Base-by-base conservation (phyloP, 176 grass and related monocot genomes). In the Hyparrhenia diplandra region DNA sequence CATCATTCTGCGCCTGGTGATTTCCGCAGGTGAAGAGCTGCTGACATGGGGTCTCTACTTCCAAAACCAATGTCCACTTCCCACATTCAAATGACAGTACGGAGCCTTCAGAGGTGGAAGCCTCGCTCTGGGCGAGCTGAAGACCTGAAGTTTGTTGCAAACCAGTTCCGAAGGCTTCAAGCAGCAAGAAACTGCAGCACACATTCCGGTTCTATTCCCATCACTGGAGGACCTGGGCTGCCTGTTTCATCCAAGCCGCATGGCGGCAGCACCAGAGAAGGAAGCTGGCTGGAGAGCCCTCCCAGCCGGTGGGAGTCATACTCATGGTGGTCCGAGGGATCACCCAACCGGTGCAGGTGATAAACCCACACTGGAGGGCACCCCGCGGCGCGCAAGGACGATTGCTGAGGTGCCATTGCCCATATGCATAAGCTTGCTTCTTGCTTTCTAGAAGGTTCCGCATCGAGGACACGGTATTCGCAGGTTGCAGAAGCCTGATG, bases 111-210 rank as follows among this genome's bases (percentile, higher is more conserved):
- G 92, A 98, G 69, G 95, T 98, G 34, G 95, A 98, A 58, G 95
- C 95, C 76, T 98, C 18, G 95, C 88, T 10, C 70, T 98, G n/a
- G n/a, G 69, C 74, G 88, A 34, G 95, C 95, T 0, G 95, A 94
- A 32, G 95, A 94, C 75, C 90, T 92, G 17, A 98, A 98, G 37
- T 98, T 94, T 0, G 95, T 98, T 0, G 90, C 95, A 0, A 98
- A 92, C 54, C 95, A 98, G 69, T 98, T 98, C n/a, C 84, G 95
- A 43, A 77, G 95, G 27, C 85, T 98, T 11, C 95, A 98, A n/a
- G n/a, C 81, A 98, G 95, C 90, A 98, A 86, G 86, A 98, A 98
- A 45, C 90, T 98, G 25, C 92, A 98, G 75, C 95, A 98, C 74
- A 98, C 95, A 2, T 98, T 98, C 85, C 83, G 94, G 83, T 94